Base-by-base conservation (phyloP, 768 basidiomycete species). In the Lyophyllum shimeji region DNA sequence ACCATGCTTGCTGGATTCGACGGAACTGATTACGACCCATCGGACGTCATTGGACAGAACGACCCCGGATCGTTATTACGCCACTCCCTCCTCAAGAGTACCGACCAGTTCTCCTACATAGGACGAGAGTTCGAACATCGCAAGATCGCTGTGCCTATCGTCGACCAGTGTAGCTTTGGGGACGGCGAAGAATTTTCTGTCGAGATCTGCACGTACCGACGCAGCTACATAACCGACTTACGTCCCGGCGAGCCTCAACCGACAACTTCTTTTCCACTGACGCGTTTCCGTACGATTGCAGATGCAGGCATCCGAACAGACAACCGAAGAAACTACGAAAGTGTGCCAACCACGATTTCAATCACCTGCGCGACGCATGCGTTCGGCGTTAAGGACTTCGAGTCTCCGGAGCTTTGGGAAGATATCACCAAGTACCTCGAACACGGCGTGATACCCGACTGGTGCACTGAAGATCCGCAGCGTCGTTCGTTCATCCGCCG, bases 371-470 rank as follows among this genome's bases (percentile, higher is more conserved):
- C 34, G 2, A n/a, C 25, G 23, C 45, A 56, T 48, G 56, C 21
- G 12, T 58, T 33, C 43, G 62, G 60, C 2, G 58, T 18, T 3
- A 56, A 57, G 2, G 60, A 65, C 24, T 24, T 49, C 0, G 65
- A 63, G n/a, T 27, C 25, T 1, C 39, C 50, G 0, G 46, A 59
- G 9, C 21, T 56, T 0, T 63, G 67, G 59, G 24, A 29, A 0
- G 61, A 67, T 11, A 56, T 71, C 1, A 53, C 40, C 2, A n/a
- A 39, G 0, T 73, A 65, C 42, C 51, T 52, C 20, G 31, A 43
- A 23, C 23, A 52, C 33, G 42, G 27, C 17, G 21, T 18, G 4
- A 11, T 52, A n/a, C 51, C 51, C 3, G 18, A 31, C 5, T 23
- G 25, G 9, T 20, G n/a, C 11, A 9, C 29, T 25, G 6, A 18